Evolutionary conservation across 2,329 filamentous ascomycete genomes (phyloP).

Genomic region (Periglandula ipomoeae): DNA sequence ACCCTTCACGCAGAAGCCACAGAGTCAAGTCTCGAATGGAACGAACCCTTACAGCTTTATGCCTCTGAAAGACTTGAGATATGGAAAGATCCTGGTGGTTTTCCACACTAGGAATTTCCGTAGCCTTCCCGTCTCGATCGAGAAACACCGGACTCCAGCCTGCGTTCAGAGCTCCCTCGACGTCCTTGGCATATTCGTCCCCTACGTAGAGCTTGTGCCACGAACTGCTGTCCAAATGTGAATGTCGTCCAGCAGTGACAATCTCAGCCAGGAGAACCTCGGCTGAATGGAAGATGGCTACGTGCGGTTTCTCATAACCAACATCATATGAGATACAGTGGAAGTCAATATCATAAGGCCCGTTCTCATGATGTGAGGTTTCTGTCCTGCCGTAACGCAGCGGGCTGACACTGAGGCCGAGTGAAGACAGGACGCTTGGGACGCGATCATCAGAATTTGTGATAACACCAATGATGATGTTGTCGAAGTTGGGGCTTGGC

Average conservation of each 20-base stretch:
- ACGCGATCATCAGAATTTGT: constrained; percentile 58
- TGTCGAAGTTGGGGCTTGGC: constrained; percentile 18
- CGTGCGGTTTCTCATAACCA: constrained; percentile 49
- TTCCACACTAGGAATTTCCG: constrained; percentile 8
- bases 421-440: constrained; percentile 39
- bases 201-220: constrained; percentile 43
- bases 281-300: constrained; percentile 46
- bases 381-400: constrained; percentile 17
- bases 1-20: constrained; percentile 9
- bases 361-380: background rate
- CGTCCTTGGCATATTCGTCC: constrained; percentile 43
- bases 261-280: constrained; percentile 29
- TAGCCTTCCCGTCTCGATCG: constrained; percentile 7
- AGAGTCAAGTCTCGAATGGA: constrained; percentile 11
- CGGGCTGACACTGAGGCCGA: constrained; percentile 40
- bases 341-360: constrained; percentile 38
- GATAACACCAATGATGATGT: constrained; percentile 44
- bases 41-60: constrained; percentile 10
- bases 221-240: constrained; percentile 9
- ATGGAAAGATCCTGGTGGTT: constrained; percentile 6
- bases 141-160: constrained; percentile 17
- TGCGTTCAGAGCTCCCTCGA: constrained; percentile 30
- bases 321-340: constrained; percentile 55
- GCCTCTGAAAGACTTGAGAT: constrained; percentile 7
- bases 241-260: constrained; percentile 13